A percentile compares a stretch with the other conserved stretches of the same genome.
Conservation (phyloP, 805 yeast species). For the Cyberlindnera saturnus region DNA sequence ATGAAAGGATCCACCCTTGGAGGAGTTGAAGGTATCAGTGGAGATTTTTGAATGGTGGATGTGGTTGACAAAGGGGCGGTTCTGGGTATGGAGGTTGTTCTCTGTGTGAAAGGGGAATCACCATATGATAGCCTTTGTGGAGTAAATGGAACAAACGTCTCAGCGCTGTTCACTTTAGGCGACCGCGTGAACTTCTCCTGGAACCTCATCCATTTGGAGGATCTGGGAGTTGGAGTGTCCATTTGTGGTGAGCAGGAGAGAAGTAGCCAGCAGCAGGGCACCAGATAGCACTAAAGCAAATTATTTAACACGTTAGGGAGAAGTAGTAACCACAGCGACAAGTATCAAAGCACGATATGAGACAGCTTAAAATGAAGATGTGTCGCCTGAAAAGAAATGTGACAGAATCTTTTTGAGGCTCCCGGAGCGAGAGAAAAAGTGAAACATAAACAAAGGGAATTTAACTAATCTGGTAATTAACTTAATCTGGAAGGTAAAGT, state of each 20-base stretch:
- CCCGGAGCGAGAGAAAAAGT: no score
- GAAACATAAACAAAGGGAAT: no score
- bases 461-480: no score
- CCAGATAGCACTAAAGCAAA: no score
- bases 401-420: no score
- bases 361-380: no score
- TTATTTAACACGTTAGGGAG: no score
- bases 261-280: no score
- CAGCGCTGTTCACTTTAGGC: not conserved
- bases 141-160: not conserved
- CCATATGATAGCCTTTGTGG: not conserved
- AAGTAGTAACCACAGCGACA: no score
- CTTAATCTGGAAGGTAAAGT: no score
- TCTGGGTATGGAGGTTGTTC: slow-evolving; percentile 19
- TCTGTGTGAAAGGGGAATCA: not conserved
- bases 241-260: not conserved
- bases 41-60: not conserved
- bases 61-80: slow-evolving; percentile 3
- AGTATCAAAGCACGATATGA: no score
- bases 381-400: no score
- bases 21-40: slow-evolving; percentile 3
- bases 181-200: slow-evolving; percentile 17
- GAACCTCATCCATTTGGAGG: slow-evolving; percentile 21
- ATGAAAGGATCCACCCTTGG: slow-evolving; percentile 17
- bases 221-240: slow-evolving; percentile 1